A percentile compares a stretch with the other conserved stretches of the same genome.
phyloP scores from a whole-genome alignment of 768 basidiomycete species.

The Coprinopsis strossmayeri region DNA sequence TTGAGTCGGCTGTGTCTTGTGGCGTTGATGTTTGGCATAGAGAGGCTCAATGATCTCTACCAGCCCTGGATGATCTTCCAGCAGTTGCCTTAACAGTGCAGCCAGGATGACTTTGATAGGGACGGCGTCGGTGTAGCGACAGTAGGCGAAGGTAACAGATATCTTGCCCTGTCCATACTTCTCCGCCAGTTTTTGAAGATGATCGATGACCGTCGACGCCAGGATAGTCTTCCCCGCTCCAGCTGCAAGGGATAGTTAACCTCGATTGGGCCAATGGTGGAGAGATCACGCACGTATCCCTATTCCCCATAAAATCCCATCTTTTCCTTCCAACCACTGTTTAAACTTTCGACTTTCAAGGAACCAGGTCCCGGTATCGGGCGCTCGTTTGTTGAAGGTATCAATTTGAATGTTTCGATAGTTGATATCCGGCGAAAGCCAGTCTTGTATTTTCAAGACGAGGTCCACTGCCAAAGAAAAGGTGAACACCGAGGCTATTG shows the following conservation, averaged over 20 bases:
- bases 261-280: neutral
- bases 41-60: neutral
- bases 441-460: too few relatives aligned
- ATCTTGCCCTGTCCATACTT: neutral
- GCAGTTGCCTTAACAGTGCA: neutral
- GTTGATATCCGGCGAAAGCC: neutral
- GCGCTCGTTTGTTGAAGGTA: neutral
- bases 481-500: too few relatives aligned
- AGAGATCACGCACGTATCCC: neutral
- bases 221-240: neutral
- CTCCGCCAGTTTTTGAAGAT: neutral
- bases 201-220: neutral
- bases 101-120: neutral
- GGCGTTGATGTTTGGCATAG: neutral
- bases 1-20: neutral
- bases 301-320: neutral
- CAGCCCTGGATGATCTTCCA: neutral
- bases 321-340: neutral
- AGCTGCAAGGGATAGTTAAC: neutral
- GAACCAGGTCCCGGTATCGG: neutral
- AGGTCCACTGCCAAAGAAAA: too few relatives aligned
- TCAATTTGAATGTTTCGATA: neutral
- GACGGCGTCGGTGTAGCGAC: neutral
- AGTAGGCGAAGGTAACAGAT: neutral
- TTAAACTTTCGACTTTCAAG: neutral